Evolutionary conservation across 1,284 basidiomycete genomes (phyloP).

Genomic region (Ustilago sp.): DNA sequence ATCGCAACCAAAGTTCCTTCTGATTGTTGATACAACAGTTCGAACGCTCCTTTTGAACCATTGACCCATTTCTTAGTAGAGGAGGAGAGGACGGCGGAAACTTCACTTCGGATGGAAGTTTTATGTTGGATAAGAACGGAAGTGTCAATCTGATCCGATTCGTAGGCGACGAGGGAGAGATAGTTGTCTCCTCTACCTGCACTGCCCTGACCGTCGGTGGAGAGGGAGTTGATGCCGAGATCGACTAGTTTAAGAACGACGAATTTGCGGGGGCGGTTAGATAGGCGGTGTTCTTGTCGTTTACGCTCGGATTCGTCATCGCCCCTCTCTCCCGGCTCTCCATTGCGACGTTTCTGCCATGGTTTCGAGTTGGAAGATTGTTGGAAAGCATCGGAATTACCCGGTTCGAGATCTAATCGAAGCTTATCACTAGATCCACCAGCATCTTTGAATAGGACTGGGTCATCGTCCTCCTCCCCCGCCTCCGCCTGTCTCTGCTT

Average conservation of each 20-base stretch:
- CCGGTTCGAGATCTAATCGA: conserved; percentile 40
- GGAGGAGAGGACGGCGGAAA: conserved; percentile 17
- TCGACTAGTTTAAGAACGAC: conserved; percentile 87
- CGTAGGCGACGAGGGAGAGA: conserved; percentile 85
- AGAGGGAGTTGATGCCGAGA: conserved; percentile 76
- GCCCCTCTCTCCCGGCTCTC: conserved; percentile 59
- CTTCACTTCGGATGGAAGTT: conserved; percentile 29
- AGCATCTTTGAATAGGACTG: conserved; percentile 33
- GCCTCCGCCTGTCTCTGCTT: neutral
- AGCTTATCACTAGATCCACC: conserved; percentile 16
- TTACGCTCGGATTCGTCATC: conserved; percentile 72
- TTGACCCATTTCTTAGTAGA: conserved; percentile 78
- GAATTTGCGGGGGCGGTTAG: conserved; percentile 78
- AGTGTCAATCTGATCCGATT: conserved; percentile 77
- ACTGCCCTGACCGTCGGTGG: conserved; percentile 64
- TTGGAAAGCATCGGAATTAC: conserved; percentile 27
- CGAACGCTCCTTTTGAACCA: conserved; percentile 91
- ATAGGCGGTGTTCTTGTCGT: conserved; percentile 42
- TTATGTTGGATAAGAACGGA: conserved; percentile 1
- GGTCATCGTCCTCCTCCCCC: conserved; percentile 25
- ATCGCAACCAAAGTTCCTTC: conserved; percentile 91
- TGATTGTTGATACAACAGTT: conserved; percentile 82
- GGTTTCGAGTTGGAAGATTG: conserved; percentile 1
- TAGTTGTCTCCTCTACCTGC: conserved; percentile 81
- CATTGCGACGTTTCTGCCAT: conserved; percentile 54